A percentile compares a stretch with the other conserved stretches of the same genome.
phyloP scores from a whole-genome alignment of 163 green algal genomes.

The Scenedesmus sp. region DNA sequence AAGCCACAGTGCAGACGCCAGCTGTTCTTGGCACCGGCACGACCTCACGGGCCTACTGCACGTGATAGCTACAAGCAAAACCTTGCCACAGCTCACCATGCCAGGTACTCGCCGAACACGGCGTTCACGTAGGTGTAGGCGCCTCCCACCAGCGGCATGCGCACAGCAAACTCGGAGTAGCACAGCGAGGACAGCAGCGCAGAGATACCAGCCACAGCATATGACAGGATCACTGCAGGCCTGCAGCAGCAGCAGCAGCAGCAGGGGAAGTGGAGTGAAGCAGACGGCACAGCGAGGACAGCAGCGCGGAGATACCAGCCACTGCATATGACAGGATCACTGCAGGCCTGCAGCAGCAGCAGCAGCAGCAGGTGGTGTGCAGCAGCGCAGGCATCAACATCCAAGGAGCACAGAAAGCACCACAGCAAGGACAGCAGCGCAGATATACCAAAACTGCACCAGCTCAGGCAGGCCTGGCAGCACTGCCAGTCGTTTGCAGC shows the following conservation, averaged over 20 bases:
- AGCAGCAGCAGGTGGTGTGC: background rate
- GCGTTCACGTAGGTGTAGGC: conserved; percentile 65
- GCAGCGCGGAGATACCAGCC: too few species aligned
- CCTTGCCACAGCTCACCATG: background rate
- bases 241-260: conserved; percentile 2
- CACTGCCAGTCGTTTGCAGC: background rate
- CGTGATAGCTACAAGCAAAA: too few species aligned
- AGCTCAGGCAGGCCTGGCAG: background rate
- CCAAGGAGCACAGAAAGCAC: background rate
- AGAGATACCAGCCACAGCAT: conserved; percentile 53
- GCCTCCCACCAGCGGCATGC: conserved; percentile 77
- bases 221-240: conserved; percentile 46
- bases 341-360: conserved; percentile 21
- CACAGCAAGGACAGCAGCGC: background rate
- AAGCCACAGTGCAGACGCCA: too few species aligned
- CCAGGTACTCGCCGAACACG: conserved; percentile 44
- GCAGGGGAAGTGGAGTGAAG: background rate
- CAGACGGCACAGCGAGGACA: background rate
- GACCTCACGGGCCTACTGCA: too few species aligned
- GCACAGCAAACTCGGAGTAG: conserved; percentile 79
- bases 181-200: conserved; percentile 80
- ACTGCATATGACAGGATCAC: too few species aligned
- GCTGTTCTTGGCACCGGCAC: too few species aligned
- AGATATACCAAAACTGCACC: too few species aligned
- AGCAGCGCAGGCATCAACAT: background rate